Evolutionary conservation across 2,329 filamentous ascomycete genomes (phyloP).

Genomic region (Periconia macrospinosa): DNA sequence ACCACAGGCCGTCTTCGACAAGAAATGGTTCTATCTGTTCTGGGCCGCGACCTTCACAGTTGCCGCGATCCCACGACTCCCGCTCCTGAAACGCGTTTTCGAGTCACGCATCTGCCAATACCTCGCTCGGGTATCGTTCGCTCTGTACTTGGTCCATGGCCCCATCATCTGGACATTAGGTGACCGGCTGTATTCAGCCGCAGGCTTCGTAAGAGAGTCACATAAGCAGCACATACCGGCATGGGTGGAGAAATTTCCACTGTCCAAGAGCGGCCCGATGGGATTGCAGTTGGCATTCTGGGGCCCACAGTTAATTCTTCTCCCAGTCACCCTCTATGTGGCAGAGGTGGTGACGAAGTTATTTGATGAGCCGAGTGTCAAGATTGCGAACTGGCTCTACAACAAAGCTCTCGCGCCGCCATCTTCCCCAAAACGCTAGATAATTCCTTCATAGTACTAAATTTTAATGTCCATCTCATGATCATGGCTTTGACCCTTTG

Average conservation of each 20-base stretch:
- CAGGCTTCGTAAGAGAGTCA: conserved; percentile 56
- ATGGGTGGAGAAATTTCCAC: conserved; percentile 60
- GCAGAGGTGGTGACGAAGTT: conserved; percentile 39
- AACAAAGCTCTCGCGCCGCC: conserved; percentile 43
- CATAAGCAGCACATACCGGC: conserved; percentile 56
- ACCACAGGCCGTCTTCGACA: conserved; percentile 66
- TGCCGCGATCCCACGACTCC: conserved; percentile 59
- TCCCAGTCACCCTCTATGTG: conserved; percentile 33
- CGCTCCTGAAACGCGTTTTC: conserved; percentile 52
- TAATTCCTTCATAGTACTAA: not conserved
- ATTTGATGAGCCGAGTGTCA: conserved; percentile 58
- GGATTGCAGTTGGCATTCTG: conserved; percentile 62
- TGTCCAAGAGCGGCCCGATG: conserved; percentile 59
- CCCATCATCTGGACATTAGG: conserved; percentile 48
- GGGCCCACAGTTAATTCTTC: conserved; percentile 57
- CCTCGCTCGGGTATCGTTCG: conserved; percentile 59
- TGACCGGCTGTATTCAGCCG: conserved; percentile 64
- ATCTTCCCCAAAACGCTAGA: conserved; percentile 7
- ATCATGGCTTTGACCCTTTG: not conserved
- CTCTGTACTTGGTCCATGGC: conserved; percentile 62
- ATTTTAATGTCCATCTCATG: not conserved
- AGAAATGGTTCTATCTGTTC: conserved; percentile 70
- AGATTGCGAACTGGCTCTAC: conserved; percentile 56
- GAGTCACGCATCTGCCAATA: conserved; percentile 56
- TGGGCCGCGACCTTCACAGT: conserved; percentile 62